Evolutionary conservation across 225 moss, liverwort and hornwort species (phyloP), one percentile per base, ranked within the genome.

Genomic region (Straminergon stramineum): DNA sequence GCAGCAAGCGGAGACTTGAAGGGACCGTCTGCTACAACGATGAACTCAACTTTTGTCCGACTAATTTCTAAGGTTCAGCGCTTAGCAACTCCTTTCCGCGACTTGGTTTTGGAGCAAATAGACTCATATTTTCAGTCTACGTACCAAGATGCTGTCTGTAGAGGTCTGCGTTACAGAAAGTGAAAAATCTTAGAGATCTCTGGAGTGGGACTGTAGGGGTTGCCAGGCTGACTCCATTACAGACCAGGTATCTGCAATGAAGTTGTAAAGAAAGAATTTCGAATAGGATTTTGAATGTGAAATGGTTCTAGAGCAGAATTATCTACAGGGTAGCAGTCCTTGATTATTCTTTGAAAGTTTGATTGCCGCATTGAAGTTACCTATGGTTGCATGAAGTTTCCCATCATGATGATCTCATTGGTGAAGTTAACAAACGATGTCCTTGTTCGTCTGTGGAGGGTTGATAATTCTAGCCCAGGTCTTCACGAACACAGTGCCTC

Each of bases 1-100:
- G 79, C 88, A 92, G 88, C 88, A 65, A 15, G 90, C 88, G 27
- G 88, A 92, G 90, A 65, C 73, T 78, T 83, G 76, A 88, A 48
- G 31, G 21, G 64, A 41, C 26, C 60, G 17, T 74, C 28, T 60
- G 43, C 78, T 39, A 83, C 82, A 81, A 73, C 39, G 32, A 58
- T 41, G 41, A 28, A 75, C 60, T 66, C 58, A 69, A 61, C 52
- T 81, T 63, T 27, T 61, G 39, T 60, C 75, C 17, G 23, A 66
- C 51, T 67, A 63, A 64, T 27, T 48, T 73, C 48, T 34, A 58
- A 60, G 58, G 63, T 61, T 14, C 30, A 86, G 62, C 53, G 74
- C 66, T 62, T 57, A 51, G 30, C 51, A 60, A 61, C 81, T 64
- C 73, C 43, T 65, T 35, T 63, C 56, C n/a, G 84, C 69, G 39